Evolutionary conservation across 2,329 filamentous ascomycete genomes (phyloP).

Genomic region (Aureobasidium melanogenum): DNA sequence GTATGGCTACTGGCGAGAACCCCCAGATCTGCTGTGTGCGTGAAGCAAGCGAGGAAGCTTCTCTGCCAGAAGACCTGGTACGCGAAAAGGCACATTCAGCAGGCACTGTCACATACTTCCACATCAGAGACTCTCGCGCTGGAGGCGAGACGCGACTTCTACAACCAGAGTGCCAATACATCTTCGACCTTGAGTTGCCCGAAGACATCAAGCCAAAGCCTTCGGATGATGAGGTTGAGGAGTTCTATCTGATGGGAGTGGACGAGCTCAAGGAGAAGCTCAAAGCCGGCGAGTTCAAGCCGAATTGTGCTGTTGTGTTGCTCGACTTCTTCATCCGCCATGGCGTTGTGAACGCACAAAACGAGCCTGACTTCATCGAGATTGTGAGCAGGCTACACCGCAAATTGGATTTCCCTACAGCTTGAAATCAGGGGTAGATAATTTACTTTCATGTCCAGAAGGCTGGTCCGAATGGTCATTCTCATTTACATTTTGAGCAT

Average conservation of each 20-base stretch:
- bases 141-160: slow-evolving; percentile 74
- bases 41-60: slow-evolving; percentile 85
- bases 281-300: slow-evolving; percentile 71
- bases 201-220: slow-evolving; percentile 61
- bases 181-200: slow-evolving; percentile 79
- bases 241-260: slow-evolving; percentile 69
- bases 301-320: slow-evolving; percentile 77
- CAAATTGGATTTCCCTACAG: slow-evolving; percentile 61
- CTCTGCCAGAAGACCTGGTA: slow-evolving; percentile 61
- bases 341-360: slow-evolving; percentile 67
- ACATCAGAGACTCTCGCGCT: slow-evolving; percentile 64
- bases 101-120: slow-evolving; percentile 76
- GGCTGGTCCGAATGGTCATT: neutral
- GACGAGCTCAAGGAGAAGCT: slow-evolving; percentile 67
- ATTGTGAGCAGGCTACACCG: slow-evolving; percentile 70
- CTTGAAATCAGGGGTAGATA: neutral
- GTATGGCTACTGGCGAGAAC: slow-evolving; percentile 70
- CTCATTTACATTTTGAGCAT: no score
- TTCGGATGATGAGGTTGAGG: slow-evolving; percentile 81
- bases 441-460: neutral
- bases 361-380: slow-evolving; percentile 69
- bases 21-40: slow-evolving; percentile 76
- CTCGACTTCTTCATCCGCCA: slow-evolving; percentile 87
- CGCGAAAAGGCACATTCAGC: slow-evolving; percentile 48
- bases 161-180: slow-evolving; percentile 85